These are phyloP conservation scores for Pythium aquatile DNA, from an alignment of 352 stramenopile genomes.

Conservation along the genomic window DNA sequence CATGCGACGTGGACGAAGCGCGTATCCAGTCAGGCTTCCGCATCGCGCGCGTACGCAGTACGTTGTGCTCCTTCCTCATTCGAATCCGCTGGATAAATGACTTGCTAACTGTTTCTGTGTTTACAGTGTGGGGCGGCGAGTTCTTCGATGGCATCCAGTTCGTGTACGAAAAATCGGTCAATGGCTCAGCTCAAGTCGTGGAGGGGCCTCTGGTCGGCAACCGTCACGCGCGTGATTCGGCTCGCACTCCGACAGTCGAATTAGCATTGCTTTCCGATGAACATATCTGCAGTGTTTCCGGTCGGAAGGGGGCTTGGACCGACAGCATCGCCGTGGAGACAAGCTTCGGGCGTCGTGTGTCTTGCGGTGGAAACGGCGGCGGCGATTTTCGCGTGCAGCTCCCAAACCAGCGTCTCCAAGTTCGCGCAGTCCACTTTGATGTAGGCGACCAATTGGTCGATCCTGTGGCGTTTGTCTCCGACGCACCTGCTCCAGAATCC, in stretches of 20 bases:
- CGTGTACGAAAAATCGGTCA: slow-evolving; percentile 36
- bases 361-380: slow-evolving; percentile 60
- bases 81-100: background rate
- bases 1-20: slow-evolving; percentile 34
- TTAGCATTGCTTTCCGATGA: slow-evolving; percentile 52
- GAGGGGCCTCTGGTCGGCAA: slow-evolving; percentile 56
- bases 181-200: background rate
- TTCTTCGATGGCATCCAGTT: slow-evolving; percentile 65
- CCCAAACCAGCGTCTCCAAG: slow-evolving; percentile 34
- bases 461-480: slow-evolving; percentile 44
- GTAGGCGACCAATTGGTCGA: slow-evolving; percentile 70
- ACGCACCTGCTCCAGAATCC: background rate
- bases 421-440: slow-evolving; percentile 61
- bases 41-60: slow-evolving; percentile 54
- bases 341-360: slow-evolving; percentile 58
- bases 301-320: slow-evolving; percentile 75
- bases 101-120: background rate
- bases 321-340: slow-evolving; percentile 62
- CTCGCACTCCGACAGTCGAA: slow-evolving; percentile 32
- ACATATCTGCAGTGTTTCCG: slow-evolving; percentile 43
- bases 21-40: slow-evolving; percentile 46
- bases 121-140: slow-evolving; percentile 65
- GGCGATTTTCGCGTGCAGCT: slow-evolving; percentile 43
- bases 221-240: slow-evolving; percentile 28
- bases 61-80: slow-evolving; percentile 18